Conservation (phyloP, 2,329 filamentous ascomycete genomes). For the Thielaviopsis euricoi region DNA sequence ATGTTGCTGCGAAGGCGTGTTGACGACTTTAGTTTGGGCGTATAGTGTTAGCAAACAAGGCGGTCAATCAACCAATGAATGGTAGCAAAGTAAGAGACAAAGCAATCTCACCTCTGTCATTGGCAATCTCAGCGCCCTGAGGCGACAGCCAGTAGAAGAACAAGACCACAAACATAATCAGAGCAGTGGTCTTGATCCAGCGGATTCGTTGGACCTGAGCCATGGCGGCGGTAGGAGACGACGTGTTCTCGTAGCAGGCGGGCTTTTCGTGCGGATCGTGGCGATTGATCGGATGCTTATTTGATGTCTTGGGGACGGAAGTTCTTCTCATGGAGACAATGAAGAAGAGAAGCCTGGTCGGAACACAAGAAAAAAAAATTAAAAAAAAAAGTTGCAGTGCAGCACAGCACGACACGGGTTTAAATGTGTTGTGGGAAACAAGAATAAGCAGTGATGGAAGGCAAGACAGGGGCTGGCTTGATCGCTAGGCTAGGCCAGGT, state of each 20-base stretch:
- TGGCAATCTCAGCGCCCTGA: conserved; percentile 36
- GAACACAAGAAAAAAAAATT: neutral
- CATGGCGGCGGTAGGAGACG: conserved; percentile 28
- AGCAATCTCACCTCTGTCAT: conserved; percentile 22
- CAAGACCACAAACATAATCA: conserved; percentile 41
- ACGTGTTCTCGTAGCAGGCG: conserved; percentile 34
- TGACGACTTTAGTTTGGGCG: neutral
- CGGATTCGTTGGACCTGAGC: conserved; percentile 48
- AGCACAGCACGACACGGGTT: neutral
- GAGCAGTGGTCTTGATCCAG: conserved; percentile 48
- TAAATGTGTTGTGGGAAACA: too few relatives aligned
- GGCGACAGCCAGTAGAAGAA: conserved; percentile 49
- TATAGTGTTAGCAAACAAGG: neutral
- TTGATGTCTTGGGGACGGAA: conserved; percentile 41
- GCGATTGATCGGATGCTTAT: conserved; percentile 36
- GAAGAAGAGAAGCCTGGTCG: neutral
- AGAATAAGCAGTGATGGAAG: neutral
- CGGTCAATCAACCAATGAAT: neutral
- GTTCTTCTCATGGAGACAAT: conserved; percentile 40
- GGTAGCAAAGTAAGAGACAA: too few relatives aligned
- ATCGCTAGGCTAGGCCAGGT: too few relatives aligned
- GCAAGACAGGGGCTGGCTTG: neutral
- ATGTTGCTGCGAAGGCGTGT: conserved; percentile 14
- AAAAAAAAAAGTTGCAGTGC: neutral
- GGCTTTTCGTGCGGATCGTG: conserved; percentile 50